Evolutionary conservation across 228 moss, liverwort and hornwort species (phyloP), one percentile per base, ranked within the genome.

Genomic region (Sphagnum magellanicum): DNA sequence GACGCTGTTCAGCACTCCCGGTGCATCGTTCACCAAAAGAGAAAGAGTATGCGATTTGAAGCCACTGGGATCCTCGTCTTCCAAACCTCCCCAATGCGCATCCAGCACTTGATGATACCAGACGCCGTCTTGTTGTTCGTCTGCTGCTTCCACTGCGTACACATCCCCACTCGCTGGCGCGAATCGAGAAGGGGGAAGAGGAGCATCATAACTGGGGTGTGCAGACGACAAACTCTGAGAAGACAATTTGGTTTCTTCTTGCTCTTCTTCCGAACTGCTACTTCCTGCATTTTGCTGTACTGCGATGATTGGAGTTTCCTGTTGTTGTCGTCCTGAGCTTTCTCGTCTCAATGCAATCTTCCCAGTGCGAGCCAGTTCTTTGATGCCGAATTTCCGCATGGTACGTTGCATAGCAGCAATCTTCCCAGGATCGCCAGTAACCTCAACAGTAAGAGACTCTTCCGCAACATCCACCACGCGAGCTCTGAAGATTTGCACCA

Each of bases 401-500:
- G 77, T 90, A 62, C 74, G 65, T 79, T 86, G 87, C 11, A 98
- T 81, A 5, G 98, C 92, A 66, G 77, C 88, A 67, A 94, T 79
- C 79, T 98, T 98, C 46, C 98, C 98, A 50, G 94, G 94, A 79
- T 94, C 98, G 74, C 98, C 98, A 48, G 92, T 89, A 51, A 98
- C 92, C 76, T 98, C 98, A 9, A 94, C 84, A 9, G 90, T 98
- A 52, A 98, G 79, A 11, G 94, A 90, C 49, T 82, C 61, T 77
- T 92, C 93, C 63, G 94, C 98, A 68, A 98, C 98, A 75, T 98
- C 98, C 67, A 98, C 94, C 8, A 94, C 72, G 50, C 89, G 90
- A 68, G 85, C 91, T 67, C 98, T 82, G 76, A 98, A 98, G 69
- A 93, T 90, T 63, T 94, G 83, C 69, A 94, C 98, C 68, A 92